A percentile compares a stretch with the other conserved stretches of the same genome.
Evolutionary conservation across 768 basidiomycete genomes (phyloP).

Genomic region (Phlegmacium glaucopus): DNA sequence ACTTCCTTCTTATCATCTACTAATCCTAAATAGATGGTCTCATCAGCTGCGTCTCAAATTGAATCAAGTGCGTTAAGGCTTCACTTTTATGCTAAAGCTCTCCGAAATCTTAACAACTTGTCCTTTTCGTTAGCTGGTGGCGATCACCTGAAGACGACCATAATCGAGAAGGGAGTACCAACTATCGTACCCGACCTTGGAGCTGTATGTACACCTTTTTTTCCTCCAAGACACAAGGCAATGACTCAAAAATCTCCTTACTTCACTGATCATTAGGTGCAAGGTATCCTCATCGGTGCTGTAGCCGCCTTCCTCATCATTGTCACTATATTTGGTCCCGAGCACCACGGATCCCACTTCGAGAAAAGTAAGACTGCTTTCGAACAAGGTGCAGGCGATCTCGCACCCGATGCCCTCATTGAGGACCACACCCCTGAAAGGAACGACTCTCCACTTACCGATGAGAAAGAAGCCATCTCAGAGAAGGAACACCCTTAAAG

Average conservation of each 20-base stretch:
- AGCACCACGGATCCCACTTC: conserved; percentile 77
- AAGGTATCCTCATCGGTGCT: conserved; percentile 84
- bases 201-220: conserved; percentile 27
- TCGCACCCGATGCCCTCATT: conserved; percentile 14
- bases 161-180: conserved; percentile 39
- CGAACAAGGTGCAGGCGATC: conserved; percentile 66
- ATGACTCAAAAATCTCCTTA: background rate
- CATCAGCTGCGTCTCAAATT: conserved; percentile 74
- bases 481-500: too few species aligned
- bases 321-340: conserved; percentile 74
- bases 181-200: conserved; percentile 62
- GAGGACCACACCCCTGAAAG: conserved; percentile 1
- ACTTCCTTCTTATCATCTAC: background rate
- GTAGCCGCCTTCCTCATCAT: conserved; percentile 76
- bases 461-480: too few species aligned
- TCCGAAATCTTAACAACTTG: conserved; percentile 7
- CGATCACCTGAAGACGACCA: conserved; percentile 49
- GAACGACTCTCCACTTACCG: too few species aligned
- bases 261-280: conserved; percentile 41
- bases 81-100: background rate
- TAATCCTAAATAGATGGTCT: conserved; percentile 47
- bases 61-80: conserved; percentile 53
- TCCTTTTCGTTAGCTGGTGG: conserved; percentile 49
- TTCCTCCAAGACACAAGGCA: background rate
- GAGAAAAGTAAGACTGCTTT: conserved; percentile 80